Percentiles rank a stretch among this genome's conserved stretches.
phyloP scores from a whole-genome alignment of 352 stramenopile species.

The Pythium aristosporum region DNA sequence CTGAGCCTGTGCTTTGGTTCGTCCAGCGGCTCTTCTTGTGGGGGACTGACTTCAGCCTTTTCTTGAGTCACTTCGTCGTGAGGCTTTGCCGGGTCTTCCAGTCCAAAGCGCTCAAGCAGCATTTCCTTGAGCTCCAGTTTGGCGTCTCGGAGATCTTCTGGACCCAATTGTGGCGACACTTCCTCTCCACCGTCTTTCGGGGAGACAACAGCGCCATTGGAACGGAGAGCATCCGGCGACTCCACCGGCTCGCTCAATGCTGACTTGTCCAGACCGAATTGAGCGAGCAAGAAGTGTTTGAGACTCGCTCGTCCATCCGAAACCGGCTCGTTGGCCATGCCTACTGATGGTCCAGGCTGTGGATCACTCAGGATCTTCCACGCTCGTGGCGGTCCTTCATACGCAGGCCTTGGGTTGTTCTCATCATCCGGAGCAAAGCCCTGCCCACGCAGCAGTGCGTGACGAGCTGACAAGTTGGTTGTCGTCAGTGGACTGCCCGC shows the following conservation, averaged over 20 bases:
- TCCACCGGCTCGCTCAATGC: background rate
- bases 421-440: background rate
- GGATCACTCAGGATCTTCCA: constrained; percentile 2
- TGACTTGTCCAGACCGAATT: constrained; percentile 1
- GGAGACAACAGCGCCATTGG: too few relatives aligned
- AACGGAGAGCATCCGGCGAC: background rate
- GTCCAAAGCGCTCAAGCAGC: constrained; percentile 1
- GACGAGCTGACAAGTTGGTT: background rate
- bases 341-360: background rate
- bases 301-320: background rate
- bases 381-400: background rate
- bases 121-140: constrained; percentile 3
- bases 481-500: background rate
- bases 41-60: too few relatives aligned
- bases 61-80: too few relatives aligned
- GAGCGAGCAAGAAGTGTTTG: background rate
- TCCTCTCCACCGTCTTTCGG: background rate
- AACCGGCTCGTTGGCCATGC: background rate
- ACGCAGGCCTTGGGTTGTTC: background rate
- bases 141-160: background rate
- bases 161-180: background rate
- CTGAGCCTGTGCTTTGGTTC: background rate
- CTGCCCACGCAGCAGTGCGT: constrained; percentile 4
- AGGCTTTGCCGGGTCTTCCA: background rate
- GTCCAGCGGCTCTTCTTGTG: background rate